Percentiles rank a stretch among this genome's conserved stretches.
These are phyloP conservation scores for Colletotrichum zoysiae DNA, from an alignment of 2,329 filamentous ascomycete species.

Conservation along the genomic window DNA sequence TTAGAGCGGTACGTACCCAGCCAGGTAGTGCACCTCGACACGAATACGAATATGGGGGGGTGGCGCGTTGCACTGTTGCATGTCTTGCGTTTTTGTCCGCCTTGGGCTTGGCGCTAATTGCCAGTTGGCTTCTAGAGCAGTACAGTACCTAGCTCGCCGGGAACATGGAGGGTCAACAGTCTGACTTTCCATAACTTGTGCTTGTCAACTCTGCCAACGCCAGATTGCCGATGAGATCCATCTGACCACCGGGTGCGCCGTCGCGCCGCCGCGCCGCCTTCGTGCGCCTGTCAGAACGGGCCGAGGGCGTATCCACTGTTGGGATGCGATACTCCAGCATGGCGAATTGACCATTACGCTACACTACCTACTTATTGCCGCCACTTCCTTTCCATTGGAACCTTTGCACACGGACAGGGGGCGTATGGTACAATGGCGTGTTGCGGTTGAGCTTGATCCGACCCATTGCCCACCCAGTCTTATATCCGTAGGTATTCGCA, in stretches of 20 bases:
- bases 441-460: conserved; percentile 18
- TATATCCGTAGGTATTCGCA: not conserved
- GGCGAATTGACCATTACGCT: not conserved
- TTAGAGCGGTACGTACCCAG: conserved; percentile 3
- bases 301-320: conserved; percentile 14
- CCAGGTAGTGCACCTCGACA: not conserved
- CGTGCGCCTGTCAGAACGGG: conserved; percentile 30
- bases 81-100: conserved; percentile 1
- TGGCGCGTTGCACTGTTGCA: conserved; percentile 5
- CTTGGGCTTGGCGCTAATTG: conserved; percentile 9
- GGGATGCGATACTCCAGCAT: not conserved
- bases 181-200: conserved; percentile 13
- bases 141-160: conserved; percentile 9
- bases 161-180: not conserved
- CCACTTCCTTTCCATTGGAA: conserved; percentile 3
- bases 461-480: not conserved
- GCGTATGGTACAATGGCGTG: conserved; percentile 26
- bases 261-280: not conserved
- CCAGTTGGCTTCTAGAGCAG: not conserved
- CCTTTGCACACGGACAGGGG: conserved; percentile 10
- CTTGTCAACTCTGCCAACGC: conserved; percentile 10
- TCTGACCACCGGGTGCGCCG: conserved; percentile 18
- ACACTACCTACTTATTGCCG: not conserved
- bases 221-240: conserved; percentile 40
- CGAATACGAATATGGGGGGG: conserved; percentile 41